Conservation (phyloP, 345 rosid genomes). For the Theobroma cacao region DNA sequence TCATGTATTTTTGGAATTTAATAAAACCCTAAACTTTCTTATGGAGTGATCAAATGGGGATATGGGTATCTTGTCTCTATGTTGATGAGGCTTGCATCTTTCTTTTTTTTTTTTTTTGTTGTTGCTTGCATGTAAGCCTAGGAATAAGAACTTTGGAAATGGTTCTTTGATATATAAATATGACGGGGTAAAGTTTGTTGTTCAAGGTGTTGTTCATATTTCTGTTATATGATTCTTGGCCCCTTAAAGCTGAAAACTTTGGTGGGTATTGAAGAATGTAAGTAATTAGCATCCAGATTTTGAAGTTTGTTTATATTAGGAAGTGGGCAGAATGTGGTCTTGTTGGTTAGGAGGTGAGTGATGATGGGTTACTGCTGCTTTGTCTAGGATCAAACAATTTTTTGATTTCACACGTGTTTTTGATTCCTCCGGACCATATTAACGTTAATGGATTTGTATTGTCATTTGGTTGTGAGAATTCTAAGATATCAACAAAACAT, state of each 20-base stretch:
- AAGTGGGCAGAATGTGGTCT: neutral
- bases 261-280: neutral
- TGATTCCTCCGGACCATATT: too few relatives aligned
- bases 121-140: neutral
- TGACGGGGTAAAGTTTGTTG: neutral
- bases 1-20: neutral
- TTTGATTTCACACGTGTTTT: too few relatives aligned
- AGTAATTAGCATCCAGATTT: neutral
- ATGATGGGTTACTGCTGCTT: too few relatives aligned
- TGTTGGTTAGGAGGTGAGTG: too few relatives aligned
- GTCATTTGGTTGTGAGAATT: too few relatives aligned
- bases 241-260: neutral
- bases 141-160: neutral
- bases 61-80: neutral
- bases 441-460: too few relatives aligned
- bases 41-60: neutral
- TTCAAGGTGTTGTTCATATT: neutral
- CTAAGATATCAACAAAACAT: neutral
- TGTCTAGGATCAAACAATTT: too few relatives aligned
- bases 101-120: neutral
- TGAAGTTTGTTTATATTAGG: neutral
- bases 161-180: neutral
- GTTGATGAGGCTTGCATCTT: neutral
- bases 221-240: neutral
- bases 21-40: constrained; percentile 9